A percentile compares a stretch with the other conserved stretches of the same genome.
Evolutionary conservation across 257 asterid species (phyloP).

Genomic region (Primulina huaijiensis): DNA sequence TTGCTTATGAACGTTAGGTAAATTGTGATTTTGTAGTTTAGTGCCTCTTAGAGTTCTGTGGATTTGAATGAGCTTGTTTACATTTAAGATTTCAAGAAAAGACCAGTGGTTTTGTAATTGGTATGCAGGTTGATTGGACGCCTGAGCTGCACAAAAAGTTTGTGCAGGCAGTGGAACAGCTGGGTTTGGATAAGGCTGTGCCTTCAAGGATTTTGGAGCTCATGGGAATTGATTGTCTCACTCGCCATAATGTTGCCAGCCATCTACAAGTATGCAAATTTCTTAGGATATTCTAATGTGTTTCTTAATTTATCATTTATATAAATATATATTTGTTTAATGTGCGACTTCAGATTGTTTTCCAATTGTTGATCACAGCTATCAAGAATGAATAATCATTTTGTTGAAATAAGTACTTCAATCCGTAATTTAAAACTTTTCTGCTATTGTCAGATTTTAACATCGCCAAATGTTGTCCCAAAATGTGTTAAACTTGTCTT

Average conservation of each 20-base stretch:
- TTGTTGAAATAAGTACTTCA: not conserved
- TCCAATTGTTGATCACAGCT: not conserved
- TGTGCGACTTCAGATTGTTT: not conserved
- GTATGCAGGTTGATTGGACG: constrained; percentile 70
- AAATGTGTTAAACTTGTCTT: not conserved
- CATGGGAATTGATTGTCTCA: constrained; percentile 66
- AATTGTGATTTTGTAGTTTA: constrained; percentile 1
- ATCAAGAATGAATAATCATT: not conserved
- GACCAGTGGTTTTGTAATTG: constrained; percentile 9
- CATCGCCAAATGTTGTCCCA: not conserved
- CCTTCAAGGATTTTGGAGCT: constrained; percentile 68
- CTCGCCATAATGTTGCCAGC: constrained; percentile 69
- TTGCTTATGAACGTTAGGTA: constrained; percentile 1
- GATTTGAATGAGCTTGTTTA: not conserved
- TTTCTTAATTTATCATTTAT: not conserved
- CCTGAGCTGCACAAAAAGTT: constrained; percentile 64
- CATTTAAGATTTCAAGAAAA: constrained; percentile 22
- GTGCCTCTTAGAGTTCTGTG: not conserved
- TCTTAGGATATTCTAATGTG: not conserved
- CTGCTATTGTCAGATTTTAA: not conserved
- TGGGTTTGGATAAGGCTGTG: constrained; percentile 70
- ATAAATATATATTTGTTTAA: no score
- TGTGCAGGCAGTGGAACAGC: constrained; percentile 69
- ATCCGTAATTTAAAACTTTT: not conserved
- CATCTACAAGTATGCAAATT: constrained; percentile 55